Evolutionary conservation across 257 asterid species (phyloP).

Genomic region (Solanum paucissectum): DNA sequence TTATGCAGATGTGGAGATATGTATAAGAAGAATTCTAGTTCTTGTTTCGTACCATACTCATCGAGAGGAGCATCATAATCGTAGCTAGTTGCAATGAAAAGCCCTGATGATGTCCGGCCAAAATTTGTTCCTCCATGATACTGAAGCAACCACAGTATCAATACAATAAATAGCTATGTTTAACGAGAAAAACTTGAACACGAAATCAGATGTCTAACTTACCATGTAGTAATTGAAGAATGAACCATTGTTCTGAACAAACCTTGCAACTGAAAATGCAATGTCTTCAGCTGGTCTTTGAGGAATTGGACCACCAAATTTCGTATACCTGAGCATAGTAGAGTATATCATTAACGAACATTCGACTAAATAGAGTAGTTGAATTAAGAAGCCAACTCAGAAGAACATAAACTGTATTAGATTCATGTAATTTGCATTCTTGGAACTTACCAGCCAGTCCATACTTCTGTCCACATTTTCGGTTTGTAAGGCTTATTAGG

Average conservation of each 20-base stretch:
- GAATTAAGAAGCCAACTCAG: not conserved
- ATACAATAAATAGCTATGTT: not conserved
- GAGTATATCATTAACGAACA: not conserved
- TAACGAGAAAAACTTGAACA: not conserved
- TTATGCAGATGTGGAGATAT: not conserved
- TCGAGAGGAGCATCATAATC: slow-evolving; percentile 90
- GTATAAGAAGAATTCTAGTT: not conserved
- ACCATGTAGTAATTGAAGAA: slow-evolving; percentile 95
- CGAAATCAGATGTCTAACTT: not conserved
- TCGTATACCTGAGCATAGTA: slow-evolving; percentile 43
- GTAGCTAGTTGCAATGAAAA: slow-evolving; percentile 75
- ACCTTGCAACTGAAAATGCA: slow-evolving; percentile 85
- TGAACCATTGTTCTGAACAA: slow-evolving; percentile 81
- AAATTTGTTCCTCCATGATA: slow-evolving; percentile 93
- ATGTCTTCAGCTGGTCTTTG: slow-evolving; percentile 79
- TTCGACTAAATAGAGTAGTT: not conserved
- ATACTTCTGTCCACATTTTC: slow-evolving; percentile 88
- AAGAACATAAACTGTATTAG: not conserved
- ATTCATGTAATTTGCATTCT: not conserved
- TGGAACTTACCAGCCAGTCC: slow-evolving; percentile 78
- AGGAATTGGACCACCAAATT: slow-evolving; percentile 68
- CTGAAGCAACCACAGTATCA: slow-evolving; percentile 23
- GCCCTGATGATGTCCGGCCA: slow-evolving; percentile 75
- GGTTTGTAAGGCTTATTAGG: slow-evolving; percentile 80
- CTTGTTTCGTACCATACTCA: slow-evolving; percentile 58